Conservation (phyloP, 768 basidiomycete genomes). For the Amyloporia xantha region DNA sequence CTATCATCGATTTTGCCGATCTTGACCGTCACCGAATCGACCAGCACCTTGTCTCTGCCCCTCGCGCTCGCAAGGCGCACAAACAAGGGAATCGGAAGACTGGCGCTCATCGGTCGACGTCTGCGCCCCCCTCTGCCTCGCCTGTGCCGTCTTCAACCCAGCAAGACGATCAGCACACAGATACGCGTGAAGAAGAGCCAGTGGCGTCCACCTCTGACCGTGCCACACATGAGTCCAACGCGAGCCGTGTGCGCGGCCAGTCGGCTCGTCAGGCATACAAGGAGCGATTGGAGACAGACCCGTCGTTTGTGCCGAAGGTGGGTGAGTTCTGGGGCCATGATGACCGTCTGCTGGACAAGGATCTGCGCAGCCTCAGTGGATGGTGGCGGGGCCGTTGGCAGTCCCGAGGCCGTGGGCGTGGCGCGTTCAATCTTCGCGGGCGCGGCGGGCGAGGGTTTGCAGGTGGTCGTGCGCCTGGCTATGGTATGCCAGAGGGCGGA, state of each 20-base stretch:
- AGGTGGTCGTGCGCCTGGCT: conserved; percentile 14
- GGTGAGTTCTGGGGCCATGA: conserved; percentile 96
- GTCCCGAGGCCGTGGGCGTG: conserved; percentile 59
- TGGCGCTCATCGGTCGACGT: conserved; percentile 16
- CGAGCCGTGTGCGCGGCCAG: conserved; percentile 41
- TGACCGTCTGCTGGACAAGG: conserved; percentile 80
- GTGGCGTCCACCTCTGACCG: conserved; percentile 36
- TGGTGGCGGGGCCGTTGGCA: conserved; percentile 86
- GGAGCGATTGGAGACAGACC: conserved; percentile 73
- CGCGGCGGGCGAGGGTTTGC: conserved; percentile 48
- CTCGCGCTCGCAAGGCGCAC: conserved; percentile 18
- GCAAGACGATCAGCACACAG: conserved; percentile 12
- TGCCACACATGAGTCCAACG: conserved; percentile 19
- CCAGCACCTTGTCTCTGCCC: conserved; percentile 18
- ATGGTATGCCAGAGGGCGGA: conserved; percentile 12
- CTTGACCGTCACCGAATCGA: conserved; percentile 29
- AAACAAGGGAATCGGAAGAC: conserved; percentile 30
- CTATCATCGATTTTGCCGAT: conserved; percentile 78
- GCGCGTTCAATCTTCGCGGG: conserved; percentile 40
- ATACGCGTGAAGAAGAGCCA: conserved; percentile 22
- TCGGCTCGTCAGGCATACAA: conserved; percentile 83
- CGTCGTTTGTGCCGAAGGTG: conserved; percentile 83
- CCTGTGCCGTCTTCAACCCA: conserved; percentile 24
- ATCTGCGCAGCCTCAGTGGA: conserved; percentile 71
- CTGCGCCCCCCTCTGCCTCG: conserved; percentile 28